Conservation (phyloP, 2,329 filamentous ascomycete genomes). For the Verticillium zaregamsianum region DNA sequence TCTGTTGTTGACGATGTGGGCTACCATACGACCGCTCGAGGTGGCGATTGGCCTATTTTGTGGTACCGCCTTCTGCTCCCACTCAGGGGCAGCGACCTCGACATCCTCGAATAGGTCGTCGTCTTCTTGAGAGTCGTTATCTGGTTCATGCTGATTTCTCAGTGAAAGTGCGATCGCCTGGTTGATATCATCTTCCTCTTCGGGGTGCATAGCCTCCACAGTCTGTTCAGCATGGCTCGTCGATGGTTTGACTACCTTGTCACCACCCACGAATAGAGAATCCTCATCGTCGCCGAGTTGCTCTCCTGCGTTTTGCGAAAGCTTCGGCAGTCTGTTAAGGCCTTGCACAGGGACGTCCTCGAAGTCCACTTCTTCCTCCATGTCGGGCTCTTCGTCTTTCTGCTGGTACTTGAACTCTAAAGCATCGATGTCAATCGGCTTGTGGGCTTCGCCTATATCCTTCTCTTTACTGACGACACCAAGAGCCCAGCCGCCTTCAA, state of each 20-base stretch:
- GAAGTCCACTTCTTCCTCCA: conserved; percentile 72
- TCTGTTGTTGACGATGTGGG: conserved; percentile 70
- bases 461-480: conserved; percentile 88
- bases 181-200: conserved; percentile 61
- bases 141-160: conserved; percentile 51
- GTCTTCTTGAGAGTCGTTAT: conserved; percentile 29
- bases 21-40: conserved; percentile 58
- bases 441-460: conserved; percentile 72
- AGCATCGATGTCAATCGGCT: conserved; percentile 87
- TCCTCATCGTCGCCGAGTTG: conserved; percentile 34
- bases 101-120: conserved; percentile 47
- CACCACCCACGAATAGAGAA: conserved; percentile 48
- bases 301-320: not conserved
- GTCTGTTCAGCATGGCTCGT: conserved; percentile 24
- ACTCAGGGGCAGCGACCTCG: conserved; percentile 40
- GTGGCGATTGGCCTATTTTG: conserved; percentile 46
- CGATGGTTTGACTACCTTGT: conserved; percentile 1
- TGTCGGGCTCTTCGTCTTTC: conserved; percentile 53
- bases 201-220: conserved; percentile 27
- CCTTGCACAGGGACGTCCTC: conserved; percentile 93
- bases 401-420: conserved; percentile 53
- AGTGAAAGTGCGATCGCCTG: conserved; percentile 84
- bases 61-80: conserved; percentile 51
- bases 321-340: conserved; percentile 74
- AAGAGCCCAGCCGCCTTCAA: conserved; percentile 92